Evolutionary conservation across 306 rosid genomes (phyloP).

Genomic region (Sindora glabra): DNA sequence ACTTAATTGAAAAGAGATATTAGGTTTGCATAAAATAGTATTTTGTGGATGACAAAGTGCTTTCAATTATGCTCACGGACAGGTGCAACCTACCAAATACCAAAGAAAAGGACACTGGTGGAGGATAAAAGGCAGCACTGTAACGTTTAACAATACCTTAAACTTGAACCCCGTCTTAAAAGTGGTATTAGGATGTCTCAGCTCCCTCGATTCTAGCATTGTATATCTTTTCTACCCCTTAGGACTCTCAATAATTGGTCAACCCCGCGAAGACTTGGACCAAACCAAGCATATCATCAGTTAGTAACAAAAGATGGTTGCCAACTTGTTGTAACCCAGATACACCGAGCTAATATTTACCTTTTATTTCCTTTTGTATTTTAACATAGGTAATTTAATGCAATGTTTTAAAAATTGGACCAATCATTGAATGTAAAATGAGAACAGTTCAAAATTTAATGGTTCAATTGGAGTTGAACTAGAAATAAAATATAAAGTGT

Average conservation of each 20-base stretch:
- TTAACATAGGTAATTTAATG: no score
- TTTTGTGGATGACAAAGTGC: constrained; percentile 42
- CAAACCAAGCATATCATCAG: not conserved
- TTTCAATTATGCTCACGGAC: constrained; percentile 64
- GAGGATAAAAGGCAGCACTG: constrained; percentile 62
- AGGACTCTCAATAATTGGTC: constrained; percentile 34
- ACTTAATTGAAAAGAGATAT: constrained; percentile 25
- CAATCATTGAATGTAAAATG: no score
- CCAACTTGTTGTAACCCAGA: not conserved
- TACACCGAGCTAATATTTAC: no score
- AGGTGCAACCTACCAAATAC: constrained; percentile 53
- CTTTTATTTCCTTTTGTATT: no score
- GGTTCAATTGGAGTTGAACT: no score
- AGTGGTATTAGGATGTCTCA: constrained; percentile 35
- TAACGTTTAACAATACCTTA: constrained; percentile 15
- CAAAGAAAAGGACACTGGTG: constrained; percentile 53
- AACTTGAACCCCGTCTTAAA: constrained; percentile 12
- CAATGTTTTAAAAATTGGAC: no score
- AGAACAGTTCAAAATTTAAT: no score
- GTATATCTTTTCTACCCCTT: constrained; percentile 17
- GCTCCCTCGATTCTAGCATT: constrained; percentile 28
- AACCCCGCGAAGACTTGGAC: not conserved
- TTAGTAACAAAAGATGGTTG: not conserved
- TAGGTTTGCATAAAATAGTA: constrained; percentile 51
- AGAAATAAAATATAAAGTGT: no score